These are phyloP conservation scores for Phenoliferia sp. DNA, from an alignment of 1,284 basidiomycete species.

Conservation along the genomic window DNA sequence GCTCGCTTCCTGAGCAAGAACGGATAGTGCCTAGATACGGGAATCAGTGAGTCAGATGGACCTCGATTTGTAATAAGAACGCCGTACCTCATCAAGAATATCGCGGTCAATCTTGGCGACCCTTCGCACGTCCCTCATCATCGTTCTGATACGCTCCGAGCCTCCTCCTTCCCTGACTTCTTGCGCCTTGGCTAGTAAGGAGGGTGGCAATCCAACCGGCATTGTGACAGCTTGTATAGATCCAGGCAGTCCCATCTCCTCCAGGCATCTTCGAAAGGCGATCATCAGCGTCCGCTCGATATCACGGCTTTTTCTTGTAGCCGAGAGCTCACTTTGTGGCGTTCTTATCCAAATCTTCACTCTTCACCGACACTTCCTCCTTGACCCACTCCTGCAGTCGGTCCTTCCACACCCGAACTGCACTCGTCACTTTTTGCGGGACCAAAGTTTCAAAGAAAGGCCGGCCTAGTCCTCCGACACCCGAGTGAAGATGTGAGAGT, in stretches of 20 bases:
- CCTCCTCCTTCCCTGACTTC: conserved; percentile 78
- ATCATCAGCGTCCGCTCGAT: background rate
- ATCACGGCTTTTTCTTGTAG: no score
- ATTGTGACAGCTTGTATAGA: conserved; percentile 82
- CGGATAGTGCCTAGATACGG: conserved; percentile 67
- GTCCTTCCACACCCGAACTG: conserved; percentile 85
- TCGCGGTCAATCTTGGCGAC: conserved; percentile 60
- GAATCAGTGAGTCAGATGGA: background rate
- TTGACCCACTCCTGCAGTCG: conserved; percentile 68
- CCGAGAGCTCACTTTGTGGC: conserved; percentile 63
- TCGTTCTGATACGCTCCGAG: conserved; percentile 61
- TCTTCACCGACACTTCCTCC: conserved; percentile 59
- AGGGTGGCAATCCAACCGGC: conserved; percentile 81
- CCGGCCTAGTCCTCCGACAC: conserved; percentile 51
- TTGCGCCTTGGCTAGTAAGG: conserved; percentile 77
- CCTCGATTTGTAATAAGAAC: background rate
- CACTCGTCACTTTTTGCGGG: conserved; percentile 81
- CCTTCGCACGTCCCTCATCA: conserved; percentile 67
- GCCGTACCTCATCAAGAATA: conserved; percentile 66
- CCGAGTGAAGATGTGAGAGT: conserved; percentile 34
- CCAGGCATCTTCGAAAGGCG: conserved; percentile 56
- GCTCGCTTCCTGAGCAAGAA: conserved; percentile 80
- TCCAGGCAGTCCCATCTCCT: conserved; percentile 72
- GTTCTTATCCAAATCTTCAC: conserved; percentile 62
- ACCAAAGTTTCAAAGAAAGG: conserved; percentile 70